Evolutionary conservation across 768 basidiomycete genomes (phyloP).

Genomic region (Boletales sp.): DNA sequence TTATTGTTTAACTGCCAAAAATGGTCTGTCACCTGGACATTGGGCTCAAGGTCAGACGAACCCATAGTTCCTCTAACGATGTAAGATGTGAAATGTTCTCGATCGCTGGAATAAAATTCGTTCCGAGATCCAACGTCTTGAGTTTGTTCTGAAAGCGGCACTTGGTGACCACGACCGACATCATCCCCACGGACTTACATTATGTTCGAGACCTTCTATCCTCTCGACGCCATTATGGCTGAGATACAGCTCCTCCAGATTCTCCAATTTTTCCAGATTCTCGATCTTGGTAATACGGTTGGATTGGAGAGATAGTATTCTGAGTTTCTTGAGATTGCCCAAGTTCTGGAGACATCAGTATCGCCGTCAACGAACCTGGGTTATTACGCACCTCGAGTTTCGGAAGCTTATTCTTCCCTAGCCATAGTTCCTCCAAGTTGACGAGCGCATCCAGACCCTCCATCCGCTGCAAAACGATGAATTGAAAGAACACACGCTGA

Average conservation of each 20-base stretch:
- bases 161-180: not conserved
- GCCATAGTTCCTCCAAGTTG: constrained; percentile 89
- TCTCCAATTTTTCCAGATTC: constrained; percentile 65
- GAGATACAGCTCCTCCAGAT: constrained; percentile 86
- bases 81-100: constrained; percentile 80
- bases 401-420: constrained; percentile 96
- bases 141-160: constrained; percentile 49
- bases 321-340: constrained; percentile 63
- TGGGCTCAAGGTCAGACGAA: constrained; percentile 30
- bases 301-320: constrained; percentile 87
- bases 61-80: constrained; percentile 92
- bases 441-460: constrained; percentile 78
- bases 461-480: constrained; percentile 58
- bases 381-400: constrained; percentile 63
- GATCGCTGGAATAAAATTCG: constrained; percentile 74
- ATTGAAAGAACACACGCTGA: not conserved
- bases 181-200: constrained; percentile 46
- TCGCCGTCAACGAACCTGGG: not conserved
- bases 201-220: constrained; percentile 82
- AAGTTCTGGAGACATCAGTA: constrained; percentile 52
- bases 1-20: constrained; percentile 77
- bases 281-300: constrained; percentile 91
- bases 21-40: not conserved
- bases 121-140: constrained; percentile 82
- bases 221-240: constrained; percentile 88